Conservation (phyloP, 495 filamentous ascomycete genomes). For the Penicillium soppii region DNA sequence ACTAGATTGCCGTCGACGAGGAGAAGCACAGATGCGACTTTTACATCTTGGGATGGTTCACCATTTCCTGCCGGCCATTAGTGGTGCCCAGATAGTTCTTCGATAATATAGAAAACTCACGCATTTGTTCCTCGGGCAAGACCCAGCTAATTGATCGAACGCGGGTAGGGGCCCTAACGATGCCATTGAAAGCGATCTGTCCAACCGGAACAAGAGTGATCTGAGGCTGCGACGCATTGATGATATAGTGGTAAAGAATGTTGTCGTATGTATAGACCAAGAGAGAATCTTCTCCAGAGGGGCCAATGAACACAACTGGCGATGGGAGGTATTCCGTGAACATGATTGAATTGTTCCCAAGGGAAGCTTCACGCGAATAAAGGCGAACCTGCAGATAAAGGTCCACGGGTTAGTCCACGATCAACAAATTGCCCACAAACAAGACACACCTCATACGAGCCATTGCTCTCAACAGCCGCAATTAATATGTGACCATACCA, state of each 20-base stretch:
- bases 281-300: slow-evolving; percentile 89
- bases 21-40: slow-evolving; percentile 90
- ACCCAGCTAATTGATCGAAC: slow-evolving; percentile 96
- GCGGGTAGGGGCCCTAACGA: slow-evolving; percentile 87
- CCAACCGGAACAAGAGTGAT: slow-evolving; percentile 87
- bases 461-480: slow-evolving; percentile 84
- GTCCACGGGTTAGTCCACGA: background rate
- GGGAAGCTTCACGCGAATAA: slow-evolving; percentile 80
- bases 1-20: slow-evolving; percentile 96
- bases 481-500: slow-evolving; percentile 97
- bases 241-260: slow-evolving; percentile 90
- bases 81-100: background rate
- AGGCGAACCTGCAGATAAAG: slow-evolving; percentile 68
- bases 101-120: slow-evolving; percentile 39
- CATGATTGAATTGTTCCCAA: slow-evolving; percentile 71
- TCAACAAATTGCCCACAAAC: background rate
- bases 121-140: slow-evolving; percentile 83
- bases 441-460: slow-evolving; percentile 67
- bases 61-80: slow-evolving; percentile 62
- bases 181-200: slow-evolving; percentile 95
- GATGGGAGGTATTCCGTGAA: slow-evolving; percentile 75
- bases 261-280: slow-evolving; percentile 98
- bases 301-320: slow-evolving; percentile 80
- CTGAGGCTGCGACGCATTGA: slow-evolving; percentile 64
- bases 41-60: slow-evolving; percentile 94